Evolutionary conservation across 2,329 filamentous ascomycete genomes (phyloP), one percentile per base, ranked within the genome.

Genomic region (Lachnellula suecica): DNA sequence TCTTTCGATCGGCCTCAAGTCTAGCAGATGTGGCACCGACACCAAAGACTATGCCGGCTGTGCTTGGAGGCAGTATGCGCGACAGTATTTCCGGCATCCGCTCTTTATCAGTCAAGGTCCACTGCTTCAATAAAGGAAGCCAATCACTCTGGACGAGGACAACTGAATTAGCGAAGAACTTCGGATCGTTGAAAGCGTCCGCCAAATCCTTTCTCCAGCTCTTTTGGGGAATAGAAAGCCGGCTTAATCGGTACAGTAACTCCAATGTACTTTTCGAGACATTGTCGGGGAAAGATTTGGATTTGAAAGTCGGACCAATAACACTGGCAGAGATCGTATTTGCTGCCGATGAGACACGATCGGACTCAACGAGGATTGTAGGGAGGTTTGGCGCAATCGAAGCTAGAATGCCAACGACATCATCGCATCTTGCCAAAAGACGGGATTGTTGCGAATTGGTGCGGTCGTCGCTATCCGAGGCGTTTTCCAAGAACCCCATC

Each of bases 21-120:
- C 94, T 82, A 31, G 94, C 94, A 40, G 92, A 95, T 20, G 90
- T 91, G 6, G 94, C 94, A 10, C 95, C 95, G 0, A 99, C 94
- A n/a, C 94, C 94, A 65, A 99, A 99, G 68, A 99, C 93, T 61
- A 99, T 95, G 8, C 94, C 94, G 0, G 95, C 94, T 13, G 92
- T 93, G 1, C 92, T 91, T 5, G 94, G 94, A 4, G 92, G 82
- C 5, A 85, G 85, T 56, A 99, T 81, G 19, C 91, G 87, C 34
- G 82, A 78, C 8, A 97, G 72, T 4, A 97, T 75, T 56, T 99
- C 94, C 0, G 85, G 76, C 72, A 99, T 81, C 43, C 89, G 84
- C 50, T 97, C 92, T 71, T 96, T 97, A 69, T 99, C 94, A 15
- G 83, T 83, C 13, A 92, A 73, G 3, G 84, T 81, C 89, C 92